Evolutionary conservation across 305 asterid genomes (phyloP), one percentile per base, ranked within the genome.

Genomic region (Fraxinus paxiana): DNA sequence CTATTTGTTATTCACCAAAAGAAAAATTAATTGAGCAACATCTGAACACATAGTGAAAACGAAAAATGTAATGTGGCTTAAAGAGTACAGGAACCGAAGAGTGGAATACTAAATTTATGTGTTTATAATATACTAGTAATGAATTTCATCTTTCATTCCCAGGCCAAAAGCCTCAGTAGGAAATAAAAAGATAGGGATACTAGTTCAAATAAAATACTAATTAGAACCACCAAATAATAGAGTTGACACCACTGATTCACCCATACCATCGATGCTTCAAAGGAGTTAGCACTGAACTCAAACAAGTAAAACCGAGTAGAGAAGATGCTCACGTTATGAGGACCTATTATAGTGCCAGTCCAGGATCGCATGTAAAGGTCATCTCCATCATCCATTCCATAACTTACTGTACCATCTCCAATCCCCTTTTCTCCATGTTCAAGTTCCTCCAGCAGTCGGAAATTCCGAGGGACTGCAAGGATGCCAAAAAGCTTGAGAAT

Each of bases 381-480:
- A 82, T 88, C 92, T 67, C 92, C 93, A 79, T 90, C 93, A 81
- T 90, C 93, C 93, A 90, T 90, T 46, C 93, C 93, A 82, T 90
- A 90, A 84, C 92, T 90, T 77, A 90, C 93, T 24, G 92, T 88
- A 46, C 92, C 92, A 87, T 90, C 93, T 78, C 93, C 92, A 71
- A 88, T 88, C 75, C 93, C 93, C 84, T 90, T 88, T 79, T 90
- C 92, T 34, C 93, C 93, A 34, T 89, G 92, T 86, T 90, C 93
- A 46, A 90, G 93, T 83, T 90, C 93, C 87, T 90, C 93, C 80
- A 90, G 77, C 87, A 90, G 85, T 81, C 91, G 86, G 84, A 90
- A 90, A 83, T 90, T 90, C 31, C 90, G 83, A 79, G 93, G 93
- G 77, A 90, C 93, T 90, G 86, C 86, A 84, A 48, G 26, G 56